Percentiles rank a stretch among this genome's conserved stretches.
Evolutionary conservation across 305 asterid species (phyloP).

Genomic region (Solanum hybrid): DNA sequence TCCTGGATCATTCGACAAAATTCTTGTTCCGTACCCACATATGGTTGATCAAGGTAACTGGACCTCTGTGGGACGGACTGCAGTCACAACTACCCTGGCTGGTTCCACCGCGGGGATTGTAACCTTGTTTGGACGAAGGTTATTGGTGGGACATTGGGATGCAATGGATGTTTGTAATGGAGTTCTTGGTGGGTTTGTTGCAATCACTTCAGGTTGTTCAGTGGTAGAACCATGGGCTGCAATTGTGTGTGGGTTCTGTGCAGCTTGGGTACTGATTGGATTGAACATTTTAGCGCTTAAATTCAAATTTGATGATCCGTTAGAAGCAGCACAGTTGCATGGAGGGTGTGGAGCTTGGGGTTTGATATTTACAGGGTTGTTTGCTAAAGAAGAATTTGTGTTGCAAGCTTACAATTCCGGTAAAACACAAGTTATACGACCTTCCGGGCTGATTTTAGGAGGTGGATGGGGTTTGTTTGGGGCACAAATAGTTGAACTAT

Average conservation of each 20-base stretch:
- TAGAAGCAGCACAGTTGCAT: constrained; percentile 68
- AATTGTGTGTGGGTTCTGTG: constrained; percentile 43
- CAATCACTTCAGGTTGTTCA: constrained; percentile 63
- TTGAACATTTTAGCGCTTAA: constrained; percentile 37
- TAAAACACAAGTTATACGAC: constrained; percentile 15
- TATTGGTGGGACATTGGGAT: constrained; percentile 63
- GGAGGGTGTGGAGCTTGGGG: constrained; percentile 89
- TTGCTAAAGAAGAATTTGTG: constrained; percentile 49
- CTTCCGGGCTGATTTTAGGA: constrained; percentile 50
- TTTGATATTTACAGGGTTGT: constrained; percentile 54
- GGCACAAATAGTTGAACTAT: constrained; percentile 46
- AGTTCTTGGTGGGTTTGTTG: constrained; percentile 64
- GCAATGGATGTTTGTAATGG: constrained; percentile 61
- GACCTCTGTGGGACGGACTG: constrained; percentile 59
- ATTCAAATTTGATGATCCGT: constrained; percentile 44
- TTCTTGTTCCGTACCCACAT: constrained; percentile 38
- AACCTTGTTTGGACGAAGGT: constrained; percentile 45
- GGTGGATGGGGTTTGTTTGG: constrained; percentile 72
- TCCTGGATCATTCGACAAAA: constrained; percentile 56
- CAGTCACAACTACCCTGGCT: constrained; percentile 57
- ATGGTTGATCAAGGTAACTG: constrained; percentile 44
- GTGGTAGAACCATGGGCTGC: constrained; percentile 83
- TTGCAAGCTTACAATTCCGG: constrained; percentile 42
- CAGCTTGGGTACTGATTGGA: constrained; percentile 60
- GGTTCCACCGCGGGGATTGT: constrained; percentile 55